Conservation (phyloP, 2,329 filamentous ascomycete species). For the Phialemoniopsis sp. region DNA sequence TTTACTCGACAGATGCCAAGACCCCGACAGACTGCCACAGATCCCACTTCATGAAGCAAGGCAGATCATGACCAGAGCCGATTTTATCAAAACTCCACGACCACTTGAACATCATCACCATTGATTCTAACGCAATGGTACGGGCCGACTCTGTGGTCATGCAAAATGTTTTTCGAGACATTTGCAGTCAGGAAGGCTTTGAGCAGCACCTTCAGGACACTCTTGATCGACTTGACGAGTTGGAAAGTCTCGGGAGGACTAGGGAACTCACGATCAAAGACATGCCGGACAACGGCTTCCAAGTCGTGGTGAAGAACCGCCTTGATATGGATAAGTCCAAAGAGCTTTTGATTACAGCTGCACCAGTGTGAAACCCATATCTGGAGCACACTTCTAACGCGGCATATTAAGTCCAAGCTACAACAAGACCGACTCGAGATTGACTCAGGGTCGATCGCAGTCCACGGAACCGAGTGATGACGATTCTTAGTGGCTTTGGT, state of each 20-base stretch:
- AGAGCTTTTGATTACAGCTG: too few species aligned
- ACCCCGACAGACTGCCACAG: conserved; percentile 46
- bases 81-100: conserved; percentile 53
- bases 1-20: conserved; percentile 16
- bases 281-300: too few species aligned
- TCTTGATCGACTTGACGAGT: conserved; percentile 45
- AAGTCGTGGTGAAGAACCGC: too few species aligned
- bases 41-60: conserved; percentile 42
- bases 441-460: too few species aligned
- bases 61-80: conserved; percentile 52
- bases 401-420: too few species aligned
- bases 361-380: too few species aligned
- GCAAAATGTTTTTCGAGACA: conserved; percentile 52
- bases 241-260: conserved; percentile 49
- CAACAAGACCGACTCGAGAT: too few species aligned
- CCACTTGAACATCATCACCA: conserved; percentile 53
- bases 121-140: conserved; percentile 50
- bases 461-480: too few species aligned
- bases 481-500: too few species aligned
- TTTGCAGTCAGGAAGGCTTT: conserved; percentile 45
- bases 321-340: too few species aligned
- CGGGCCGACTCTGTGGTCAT: conserved; percentile 53
- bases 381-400: too few species aligned
- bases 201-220: conserved; percentile 48
- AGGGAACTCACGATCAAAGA: conserved; percentile 53